Base-by-base conservation (phyloP, 805 yeast genomes). In the Candida piceae region DNA sequence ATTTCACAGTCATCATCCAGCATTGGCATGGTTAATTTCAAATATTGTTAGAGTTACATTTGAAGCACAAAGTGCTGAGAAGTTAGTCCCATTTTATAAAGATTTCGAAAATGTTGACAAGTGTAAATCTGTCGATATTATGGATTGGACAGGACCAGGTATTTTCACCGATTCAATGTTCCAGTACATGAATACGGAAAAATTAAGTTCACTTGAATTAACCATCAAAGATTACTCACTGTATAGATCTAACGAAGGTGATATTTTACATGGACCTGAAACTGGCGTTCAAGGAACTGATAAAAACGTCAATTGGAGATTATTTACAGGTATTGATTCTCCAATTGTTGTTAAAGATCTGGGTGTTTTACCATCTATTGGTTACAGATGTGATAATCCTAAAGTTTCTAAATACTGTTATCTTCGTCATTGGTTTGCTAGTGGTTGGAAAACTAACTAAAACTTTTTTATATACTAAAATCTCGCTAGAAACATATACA, bases 1-100 rank as follows among this genome's bases (percentile, higher is more conserved):
- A 49, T 63, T 74, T 16, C 72, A 69, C 44, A 73, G 70, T 9
- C 72, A 76, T n/a, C 81, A 75, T 52, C 80, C 80, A 1, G 53
- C 72, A 7, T 60, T 72, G 42, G 65, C 76, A n/a, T 69, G 66
- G 39, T 47, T 72, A 27, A 69, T 75, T 26, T 63, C 73, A 7
- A 58, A 55, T 27, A 72, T 75, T 38, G 71, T 72, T 2, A 70
- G 67, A 28, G 46, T 52, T 25, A 70, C 78, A 3, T 52, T 69
- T 31, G 54, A 64, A 16, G 51, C 71, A 31, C 59, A 63, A 29
- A 45, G 52, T 20, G 50, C 58, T 3, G 62, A 61, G 1, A 52
- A 60, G 20, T 33, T 41, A 7, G 32, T 26, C 16, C 34, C 41
- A 4, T 34, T 23, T 9, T 47, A 36, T 28, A 60, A 39, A 5